Conservation (phyloP, 495 filamentous ascomycete genomes). For the Clavariopsis aquatica region DNA sequence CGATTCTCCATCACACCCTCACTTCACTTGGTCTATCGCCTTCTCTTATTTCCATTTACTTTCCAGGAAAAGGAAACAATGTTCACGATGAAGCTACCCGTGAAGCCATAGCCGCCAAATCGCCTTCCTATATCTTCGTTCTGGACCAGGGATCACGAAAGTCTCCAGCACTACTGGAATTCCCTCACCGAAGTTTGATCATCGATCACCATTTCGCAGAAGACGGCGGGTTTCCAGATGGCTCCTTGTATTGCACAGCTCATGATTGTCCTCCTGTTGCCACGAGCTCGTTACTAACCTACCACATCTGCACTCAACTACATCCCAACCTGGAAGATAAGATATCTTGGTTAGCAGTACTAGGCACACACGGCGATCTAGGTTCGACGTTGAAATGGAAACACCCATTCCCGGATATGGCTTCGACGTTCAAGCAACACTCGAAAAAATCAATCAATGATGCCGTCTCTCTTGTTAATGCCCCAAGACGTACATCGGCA, state of each 20-base stretch:
- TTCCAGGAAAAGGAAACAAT: conserved; percentile 54
- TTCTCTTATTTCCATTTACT: conserved; percentile 52
- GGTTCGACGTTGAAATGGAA: conserved; percentile 60
- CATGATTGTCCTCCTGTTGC: conserved; percentile 60
- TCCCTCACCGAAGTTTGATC: conserved; percentile 49
- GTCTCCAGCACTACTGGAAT: conserved; percentile 51
- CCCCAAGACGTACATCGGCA: conserved; percentile 56
- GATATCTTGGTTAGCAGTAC: conserved; percentile 56
- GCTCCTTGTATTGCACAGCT: conserved; percentile 53
- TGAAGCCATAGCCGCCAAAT: conserved; percentile 48
- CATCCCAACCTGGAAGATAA: conserved; percentile 48
- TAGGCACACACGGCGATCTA: conserved; percentile 63
- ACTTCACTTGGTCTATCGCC: conserved; percentile 52
- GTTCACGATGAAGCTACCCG: conserved; percentile 54
- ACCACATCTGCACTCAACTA: conserved; percentile 55
- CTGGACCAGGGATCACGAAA: conserved; percentile 60
- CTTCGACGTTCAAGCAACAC: conserved; percentile 54
- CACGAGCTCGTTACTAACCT: conserved; percentile 58
- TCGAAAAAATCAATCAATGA: conserved; percentile 59
- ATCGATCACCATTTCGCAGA: conserved; percentile 61
- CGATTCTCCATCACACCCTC: conserved; percentile 58
- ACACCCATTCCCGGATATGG: conserved; percentile 61
- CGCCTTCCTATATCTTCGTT: conserved; percentile 57
- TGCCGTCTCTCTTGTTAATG: conserved; percentile 59
- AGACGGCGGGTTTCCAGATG: conserved; percentile 55